phyloP scores from a whole-genome alignment of 768 basidiomycete species.

The Flagelloscypha sp. region DNA sequence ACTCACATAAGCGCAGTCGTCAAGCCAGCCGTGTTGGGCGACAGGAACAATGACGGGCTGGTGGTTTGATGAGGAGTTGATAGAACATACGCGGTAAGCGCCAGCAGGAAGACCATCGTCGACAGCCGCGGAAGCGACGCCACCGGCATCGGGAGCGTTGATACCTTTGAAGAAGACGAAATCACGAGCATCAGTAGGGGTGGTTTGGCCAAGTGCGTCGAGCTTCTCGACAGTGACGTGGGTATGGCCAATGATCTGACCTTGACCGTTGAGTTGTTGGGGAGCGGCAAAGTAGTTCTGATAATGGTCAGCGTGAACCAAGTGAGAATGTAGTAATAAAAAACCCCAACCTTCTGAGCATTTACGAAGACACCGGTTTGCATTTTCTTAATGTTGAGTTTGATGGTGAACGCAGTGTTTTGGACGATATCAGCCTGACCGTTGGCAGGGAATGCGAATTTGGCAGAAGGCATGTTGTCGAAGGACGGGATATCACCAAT shows the following conservation, averaged over 20 bases:
- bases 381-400: slow-evolving; percentile 19
- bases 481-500: slow-evolving; percentile 46
- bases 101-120: slow-evolving; percentile 34
- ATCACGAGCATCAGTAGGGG: slow-evolving; percentile 36
- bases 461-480: slow-evolving; percentile 28
- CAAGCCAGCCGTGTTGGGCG: slow-evolving; percentile 33
- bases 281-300: slow-evolving; percentile 49
- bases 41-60: slow-evolving; percentile 28
- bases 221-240: slow-evolving; percentile 51
- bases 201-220: slow-evolving; percentile 33
- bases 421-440: slow-evolving; percentile 21
- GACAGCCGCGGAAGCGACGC: slow-evolving; percentile 34
- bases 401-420: slow-evolving; percentile 27
- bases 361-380: slow-evolving; percentile 33
- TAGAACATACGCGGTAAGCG: slow-evolving; percentile 35
- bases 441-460: slow-evolving; percentile 26
- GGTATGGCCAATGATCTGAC: slow-evolving; percentile 48
- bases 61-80: slow-evolving; percentile 32
- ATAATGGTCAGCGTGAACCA: slow-evolving; percentile 35
- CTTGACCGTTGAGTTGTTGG: slow-evolving; percentile 41
- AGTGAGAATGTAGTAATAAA: no score
- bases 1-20: slow-evolving; percentile 32
- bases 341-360: slow-evolving; percentile 22
- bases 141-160: slow-evolving; percentile 28
- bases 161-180: slow-evolving; percentile 62